Base-by-base conservation (phyloP, 768 basidiomycete species). In the Mycena kentingensis region DNA sequence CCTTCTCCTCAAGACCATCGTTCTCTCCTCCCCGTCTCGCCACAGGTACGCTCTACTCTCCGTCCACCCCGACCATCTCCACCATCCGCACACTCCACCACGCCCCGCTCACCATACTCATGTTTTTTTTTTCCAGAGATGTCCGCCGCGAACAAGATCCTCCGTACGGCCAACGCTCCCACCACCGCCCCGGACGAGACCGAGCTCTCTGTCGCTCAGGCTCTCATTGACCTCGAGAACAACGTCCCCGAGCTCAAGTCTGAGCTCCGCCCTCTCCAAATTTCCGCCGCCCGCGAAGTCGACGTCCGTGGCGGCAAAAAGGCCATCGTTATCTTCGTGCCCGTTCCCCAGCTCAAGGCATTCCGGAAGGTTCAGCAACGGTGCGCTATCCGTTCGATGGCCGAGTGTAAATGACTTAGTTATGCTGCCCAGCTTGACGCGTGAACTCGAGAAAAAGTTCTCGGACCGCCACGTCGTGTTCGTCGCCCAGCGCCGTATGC, bases 401-500 rank as follows among this genome's bases (percentile, higher is more conserved):
- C 5, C 4, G 21, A 7, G 6, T 5, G 15, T 5, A 32, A 32
- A 46, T 28, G 8, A 25, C 4, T 5, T 34, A 28, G 7, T 45
- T 21, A 4, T n/a, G 38, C 21, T 6, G 25, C 13, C 5, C 39
- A 98, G 96, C 73, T 88, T 98, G 69, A 98, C 96, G 56, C 88
- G 96, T 49, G 96, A 98, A 72, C 84, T 99, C 67, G 97, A 99
- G 85, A 99, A 99, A 85, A 99, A 99, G 77, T 98, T 99, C 79
- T 93, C 97, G 39, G 97, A 98, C 78, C 87, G 94, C 70, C 95
- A 98, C 76, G 93, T 99, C 71, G 92, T 99, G 53, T 98, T 99
- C 73, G 85, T 98, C 71, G 97, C 91, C 49, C 97, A 99, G 78
- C 93, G 97, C 73, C 87, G 96, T 68, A 94, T 98, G 87, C 81